phyloP scores from a whole-genome alignment of 1,284 basidiomycete species.

The Singerocomus rubriflavus region DNA sequence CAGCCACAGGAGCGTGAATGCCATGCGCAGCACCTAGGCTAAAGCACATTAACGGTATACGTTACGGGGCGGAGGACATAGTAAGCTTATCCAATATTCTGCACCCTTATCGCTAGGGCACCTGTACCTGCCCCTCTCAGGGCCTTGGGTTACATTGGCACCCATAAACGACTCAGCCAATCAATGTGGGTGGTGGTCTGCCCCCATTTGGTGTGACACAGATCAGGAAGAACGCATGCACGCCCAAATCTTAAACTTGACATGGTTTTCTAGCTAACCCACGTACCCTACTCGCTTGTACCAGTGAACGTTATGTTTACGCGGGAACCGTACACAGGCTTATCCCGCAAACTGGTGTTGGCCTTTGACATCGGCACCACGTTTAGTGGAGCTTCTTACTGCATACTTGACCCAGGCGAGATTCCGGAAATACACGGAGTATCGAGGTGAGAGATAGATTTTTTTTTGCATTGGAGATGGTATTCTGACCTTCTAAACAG shows the following conservation, averaged over 20 bases:
- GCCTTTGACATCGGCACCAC: slow-evolving; percentile 53
- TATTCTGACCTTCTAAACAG: slow-evolving; percentile 23
- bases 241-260: slow-evolving; percentile 7
- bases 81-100: background rate
- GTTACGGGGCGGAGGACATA: slow-evolving; percentile 5
- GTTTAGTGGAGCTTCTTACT: slow-evolving; percentile 48
- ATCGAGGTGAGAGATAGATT: slow-evolving; percentile 31
- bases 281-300: background rate
- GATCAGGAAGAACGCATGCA: slow-evolving; percentile 2
- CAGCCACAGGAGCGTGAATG: background rate
- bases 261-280: background rate
- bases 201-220: background rate
- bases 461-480: background rate
- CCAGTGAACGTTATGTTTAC: slow-evolving; percentile 20
- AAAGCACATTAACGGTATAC: background rate
- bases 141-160: slow-evolving; percentile 1
- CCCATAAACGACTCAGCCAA: background rate
- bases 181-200: background rate
- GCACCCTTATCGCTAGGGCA: background rate
- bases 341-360: slow-evolving; percentile 41
- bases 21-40: background rate
- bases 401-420: slow-evolving; percentile 44
- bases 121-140: background rate
- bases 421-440: slow-evolving; percentile 43
- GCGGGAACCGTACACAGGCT: slow-evolving; percentile 30